phyloP scores from a whole-genome alignment of 352 stramenopile species.

The Pythium brachiatum region DNA sequence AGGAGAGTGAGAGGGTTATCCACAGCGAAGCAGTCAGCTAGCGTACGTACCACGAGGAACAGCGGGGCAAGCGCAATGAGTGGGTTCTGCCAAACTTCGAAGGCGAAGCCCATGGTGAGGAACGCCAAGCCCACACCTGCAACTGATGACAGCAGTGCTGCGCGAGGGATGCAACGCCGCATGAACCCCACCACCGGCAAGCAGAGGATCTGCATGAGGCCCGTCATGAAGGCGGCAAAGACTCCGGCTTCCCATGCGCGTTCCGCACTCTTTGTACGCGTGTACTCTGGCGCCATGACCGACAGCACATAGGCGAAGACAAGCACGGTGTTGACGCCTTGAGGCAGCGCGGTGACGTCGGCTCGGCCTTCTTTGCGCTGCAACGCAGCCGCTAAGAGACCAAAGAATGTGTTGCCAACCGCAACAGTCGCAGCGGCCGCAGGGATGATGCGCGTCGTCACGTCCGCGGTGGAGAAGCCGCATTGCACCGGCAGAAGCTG shows the following conservation, averaged over 20 bases:
- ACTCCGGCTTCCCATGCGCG: constrained; percentile 30
- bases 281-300: constrained; percentile 40
- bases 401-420: constrained; percentile 37
- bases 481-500: constrained; percentile 28
- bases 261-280: constrained; percentile 26
- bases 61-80: constrained; percentile 34
- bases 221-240: constrained; percentile 37
- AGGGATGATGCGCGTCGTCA: constrained; percentile 31
- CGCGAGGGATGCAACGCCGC: constrained; percentile 29
- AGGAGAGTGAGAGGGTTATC: too few relatives aligned
- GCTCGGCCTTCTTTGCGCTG: constrained; percentile 20
- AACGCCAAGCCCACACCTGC: constrained; percentile 38
- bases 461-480: constrained; percentile 23
- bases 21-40: neutral
- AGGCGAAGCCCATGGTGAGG: constrained; percentile 43
- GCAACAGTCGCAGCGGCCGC: constrained; percentile 29
- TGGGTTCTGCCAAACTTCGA: constrained; percentile 44
- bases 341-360: constrained; percentile 39
- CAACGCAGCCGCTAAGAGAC: constrained; percentile 20
- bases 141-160: constrained; percentile 38
- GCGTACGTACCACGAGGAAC: constrained; percentile 31
- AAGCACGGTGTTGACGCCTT: constrained; percentile 43
- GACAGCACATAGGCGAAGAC: constrained; percentile 42
- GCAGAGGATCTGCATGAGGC: constrained; percentile 31
- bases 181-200: constrained; percentile 32